Evolutionary conservation across 169 alveolate genomes (phyloP).

Genomic region (Plasmodium cynomolgi): DNA sequence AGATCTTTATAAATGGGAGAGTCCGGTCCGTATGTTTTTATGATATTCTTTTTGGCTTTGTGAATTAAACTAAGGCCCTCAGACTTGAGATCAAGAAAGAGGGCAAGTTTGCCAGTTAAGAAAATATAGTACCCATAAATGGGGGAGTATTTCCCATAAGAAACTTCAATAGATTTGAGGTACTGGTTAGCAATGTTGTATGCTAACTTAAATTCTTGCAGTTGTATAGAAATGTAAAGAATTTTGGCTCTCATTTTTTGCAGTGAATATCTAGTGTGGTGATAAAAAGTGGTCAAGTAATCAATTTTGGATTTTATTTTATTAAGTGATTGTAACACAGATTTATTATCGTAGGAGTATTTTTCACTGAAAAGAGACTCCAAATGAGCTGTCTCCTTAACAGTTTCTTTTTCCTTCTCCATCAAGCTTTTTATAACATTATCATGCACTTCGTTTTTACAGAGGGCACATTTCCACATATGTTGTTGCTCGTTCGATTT

Average conservation of each 20-base stretch:
- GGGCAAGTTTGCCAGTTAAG: constrained; percentile 63
- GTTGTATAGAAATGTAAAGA: constrained; percentile 57
- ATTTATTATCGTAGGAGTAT: constrained; percentile 56
- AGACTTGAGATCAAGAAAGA: constrained; percentile 48
- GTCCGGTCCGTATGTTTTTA: constrained; percentile 67
- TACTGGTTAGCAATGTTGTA: constrained; percentile 64
- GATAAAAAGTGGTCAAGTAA: constrained; percentile 35
- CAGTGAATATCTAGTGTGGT: constrained; percentile 58
- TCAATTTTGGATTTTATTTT: constrained; percentile 71
- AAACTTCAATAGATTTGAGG: constrained; percentile 56
- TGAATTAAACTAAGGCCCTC: constrained; percentile 49
- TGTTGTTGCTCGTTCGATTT: constrained; percentile 20
- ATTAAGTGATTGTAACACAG: constrained; percentile 51
- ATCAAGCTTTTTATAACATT: constrained; percentile 31
- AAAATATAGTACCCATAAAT: constrained; percentile 67
- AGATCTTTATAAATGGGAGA: constrained; percentile 59
- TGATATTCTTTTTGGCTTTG: constrained; percentile 58
- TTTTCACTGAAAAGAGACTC: constrained; percentile 59
- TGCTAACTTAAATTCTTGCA: constrained; percentile 68
- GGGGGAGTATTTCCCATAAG: constrained; percentile 64
- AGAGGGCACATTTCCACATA: constrained; percentile 55
- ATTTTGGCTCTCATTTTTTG: constrained; percentile 74
- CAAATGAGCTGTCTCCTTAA: constrained; percentile 26
- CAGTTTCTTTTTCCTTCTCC: constrained; percentile 61
- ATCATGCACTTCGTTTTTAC: constrained; percentile 54